A percentile compares a stretch with the other conserved stretches of the same genome.
Evolutionary conservation across 108 stramenopile species (phyloP).

Genomic region (Nitzschia putrida): DNA sequence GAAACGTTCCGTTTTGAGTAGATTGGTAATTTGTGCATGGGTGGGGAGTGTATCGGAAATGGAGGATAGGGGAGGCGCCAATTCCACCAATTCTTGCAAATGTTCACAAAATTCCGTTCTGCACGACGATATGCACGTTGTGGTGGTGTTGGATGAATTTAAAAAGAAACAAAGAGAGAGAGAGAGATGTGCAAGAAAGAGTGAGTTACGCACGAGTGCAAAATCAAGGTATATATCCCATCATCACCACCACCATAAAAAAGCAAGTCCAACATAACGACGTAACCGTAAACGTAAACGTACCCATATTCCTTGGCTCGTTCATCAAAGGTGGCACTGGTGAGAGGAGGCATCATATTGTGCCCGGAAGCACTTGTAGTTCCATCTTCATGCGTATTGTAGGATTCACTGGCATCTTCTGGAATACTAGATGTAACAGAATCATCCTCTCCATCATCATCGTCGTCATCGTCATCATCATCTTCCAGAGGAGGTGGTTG

Average conservation of each 20-base stretch:
- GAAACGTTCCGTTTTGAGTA: conserved; percentile 17
- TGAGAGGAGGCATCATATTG: not conserved
- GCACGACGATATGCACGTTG: not conserved
- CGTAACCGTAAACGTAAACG: no score
- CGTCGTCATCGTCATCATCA: conserved; percentile 23
- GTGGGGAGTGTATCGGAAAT: conserved; percentile 19
- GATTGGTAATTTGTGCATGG: conserved; percentile 13
- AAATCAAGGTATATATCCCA: no score
- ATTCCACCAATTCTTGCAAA: conserved; percentile 20
- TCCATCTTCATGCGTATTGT: not conserved
- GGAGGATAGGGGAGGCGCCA: conserved; percentile 13
- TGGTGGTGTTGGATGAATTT: not conserved
- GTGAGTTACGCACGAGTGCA: no score
- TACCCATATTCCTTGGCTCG: conserved; percentile 25
- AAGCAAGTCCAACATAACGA: no score
- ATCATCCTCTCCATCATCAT: conserved; percentile 22
- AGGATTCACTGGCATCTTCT: conserved; percentile 16
- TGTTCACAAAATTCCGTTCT: conserved; percentile 22
- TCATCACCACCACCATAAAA: no score
- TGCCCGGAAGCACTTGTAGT: not conserved
- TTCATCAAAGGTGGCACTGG: conserved; percentile 14
- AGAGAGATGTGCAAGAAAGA: no score
- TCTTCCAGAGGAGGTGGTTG: conserved; percentile 2
- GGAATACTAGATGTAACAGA: conserved; percentile 5
- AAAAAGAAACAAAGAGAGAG: conserved; percentile 3